Evolutionary conservation across 495 filamentous ascomycete species (phyloP), one percentile per base, ranked within the genome.

Genomic region (Hyaloscypha finlandica): DNA sequence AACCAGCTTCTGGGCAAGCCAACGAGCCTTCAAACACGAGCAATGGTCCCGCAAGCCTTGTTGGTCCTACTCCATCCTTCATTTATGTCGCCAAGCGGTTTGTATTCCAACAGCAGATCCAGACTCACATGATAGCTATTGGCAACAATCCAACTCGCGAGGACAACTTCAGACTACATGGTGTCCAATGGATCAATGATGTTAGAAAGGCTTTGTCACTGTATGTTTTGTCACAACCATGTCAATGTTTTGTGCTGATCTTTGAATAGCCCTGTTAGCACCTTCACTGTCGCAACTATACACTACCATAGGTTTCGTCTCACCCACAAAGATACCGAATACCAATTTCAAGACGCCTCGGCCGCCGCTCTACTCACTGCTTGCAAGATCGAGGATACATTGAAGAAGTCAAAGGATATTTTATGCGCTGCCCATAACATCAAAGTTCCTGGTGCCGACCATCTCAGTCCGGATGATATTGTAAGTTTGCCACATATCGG

Each of bases 371-470:
- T 99, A 35, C 94, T 98, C 72, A 89, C 90, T 20, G 93, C 93
- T 42, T 97, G 94, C 84, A 99, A 99, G 77, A 93, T 94, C 54
- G 95, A 99, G 74, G 95, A 99, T 75, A 98, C 95, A 2, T 82
- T 98, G 56, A 98, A 99, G 79, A 98, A 98, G 79, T 96, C 92
- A 20, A 86, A 86, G 59, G 95, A 99, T 62, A 95, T 99, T 65
- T 81, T 97, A 6, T 95, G 92, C 67, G 93, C 93, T 8, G 89
- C 90, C 4, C 91, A 94, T 79, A 98, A 97, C 69, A 77, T 97
- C 22, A 93, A 91, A 73, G 78, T 86, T 32, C 65, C 88, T 9
- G 81, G 88, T 11, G 81, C 87, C 22, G 93, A 97, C 66, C 86
- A 88, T 65, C 83, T 94, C 54, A 90, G 89, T 6, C 85, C 92